These are phyloP conservation scores for Pholiota adiposa DNA, from an alignment of 1,284 basidiomycete species.

Conservation along the genomic window DNA sequence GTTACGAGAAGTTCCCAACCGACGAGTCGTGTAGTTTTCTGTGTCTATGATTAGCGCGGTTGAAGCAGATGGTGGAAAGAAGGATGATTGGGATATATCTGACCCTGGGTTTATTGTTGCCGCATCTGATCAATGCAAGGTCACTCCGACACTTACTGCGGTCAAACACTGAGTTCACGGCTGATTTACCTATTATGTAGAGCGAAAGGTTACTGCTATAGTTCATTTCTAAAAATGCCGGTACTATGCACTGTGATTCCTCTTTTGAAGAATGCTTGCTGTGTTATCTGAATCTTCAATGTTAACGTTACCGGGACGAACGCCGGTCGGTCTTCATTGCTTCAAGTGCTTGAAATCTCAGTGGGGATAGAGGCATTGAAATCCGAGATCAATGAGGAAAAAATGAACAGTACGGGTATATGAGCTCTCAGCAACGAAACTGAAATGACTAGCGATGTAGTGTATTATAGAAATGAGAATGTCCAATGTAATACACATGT, in stretches of 20 bases:
- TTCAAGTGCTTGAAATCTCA: not conserved
- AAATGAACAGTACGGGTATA: not conserved
- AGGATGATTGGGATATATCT: slow-evolving; percentile 38
- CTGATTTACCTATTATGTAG: not conserved
- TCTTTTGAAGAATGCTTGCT: not conserved
- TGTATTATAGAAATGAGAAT: not conserved
- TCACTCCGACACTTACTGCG: slow-evolving; percentile 3
- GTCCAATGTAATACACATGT: not conserved
- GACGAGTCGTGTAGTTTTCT: slow-evolving; percentile 13
- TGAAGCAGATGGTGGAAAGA: slow-evolving; percentile 12
- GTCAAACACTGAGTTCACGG: not conserved
- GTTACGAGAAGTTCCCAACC: not conserved
- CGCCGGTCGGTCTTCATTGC: not conserved
- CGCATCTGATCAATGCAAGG: slow-evolving; percentile 8
- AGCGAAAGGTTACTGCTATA: not conserved
- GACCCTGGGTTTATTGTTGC: slow-evolving; percentile 53
- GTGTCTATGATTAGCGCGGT: slow-evolving; percentile 36
- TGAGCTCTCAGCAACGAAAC: not conserved
- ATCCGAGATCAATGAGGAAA: not conserved
- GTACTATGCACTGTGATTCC: not conserved
- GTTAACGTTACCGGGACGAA: not conserved
- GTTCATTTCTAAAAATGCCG: not conserved
- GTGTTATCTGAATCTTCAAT: not conserved
- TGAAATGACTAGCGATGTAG: not conserved
- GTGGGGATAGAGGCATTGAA: not conserved